phyloP scores from a whole-genome alignment of 805 yeast genomes.

The Scheffersomyces lignosus region DNA sequence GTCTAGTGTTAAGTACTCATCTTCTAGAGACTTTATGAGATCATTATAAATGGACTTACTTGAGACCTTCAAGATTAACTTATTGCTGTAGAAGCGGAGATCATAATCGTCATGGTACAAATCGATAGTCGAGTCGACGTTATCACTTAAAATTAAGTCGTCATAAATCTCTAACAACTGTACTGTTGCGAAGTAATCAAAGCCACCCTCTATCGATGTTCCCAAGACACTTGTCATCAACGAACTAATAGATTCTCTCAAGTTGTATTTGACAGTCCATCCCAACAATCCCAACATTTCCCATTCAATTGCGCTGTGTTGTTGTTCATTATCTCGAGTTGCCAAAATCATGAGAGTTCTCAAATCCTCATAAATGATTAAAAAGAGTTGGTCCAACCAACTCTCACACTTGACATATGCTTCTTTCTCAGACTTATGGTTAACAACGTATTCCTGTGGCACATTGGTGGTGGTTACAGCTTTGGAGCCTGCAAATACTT shows the following conservation, averaged over 20 bases:
- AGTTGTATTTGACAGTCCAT: slow-evolving; percentile 40
- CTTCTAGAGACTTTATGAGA: slow-evolving; percentile 23
- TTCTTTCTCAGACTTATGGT: slow-evolving; percentile 18
- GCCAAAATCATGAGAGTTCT: slow-evolving; percentile 25
- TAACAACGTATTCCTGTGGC: slow-evolving; percentile 15
- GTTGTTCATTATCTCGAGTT: slow-evolving; percentile 22
- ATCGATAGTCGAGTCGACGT: slow-evolving; percentile 31
- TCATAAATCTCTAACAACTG: slow-evolving; percentile 50
- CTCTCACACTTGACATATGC: slow-evolving; percentile 54
- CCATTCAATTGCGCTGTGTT: slow-evolving; percentile 72
- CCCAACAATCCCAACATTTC: slow-evolving; percentile 63
- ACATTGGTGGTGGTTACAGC: slow-evolving; percentile 6
- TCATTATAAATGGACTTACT: slow-evolving; percentile 15
- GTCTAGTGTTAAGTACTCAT: slow-evolving; percentile 33
- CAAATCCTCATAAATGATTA: slow-evolving; percentile 66
- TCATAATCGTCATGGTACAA: slow-evolving; percentile 27
- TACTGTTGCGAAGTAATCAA: slow-evolving; percentile 59
- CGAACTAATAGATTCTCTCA: slow-evolving; percentile 37
- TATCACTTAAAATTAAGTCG: slow-evolving; percentile 39
- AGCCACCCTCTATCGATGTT: slow-evolving; percentile 51
- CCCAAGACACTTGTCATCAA: slow-evolving; percentile 50
- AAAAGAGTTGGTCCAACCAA: slow-evolving; percentile 76
- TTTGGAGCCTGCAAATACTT: slow-evolving; percentile 49
- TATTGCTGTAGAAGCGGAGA: slow-evolving; percentile 28
- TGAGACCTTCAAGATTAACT: slow-evolving; percentile 29